These are phyloP conservation scores for Hyaloperonospora arabidopsidis DNA, from an alignment of 352 stramenopile genomes.

Conservation along the genomic window DNA sequence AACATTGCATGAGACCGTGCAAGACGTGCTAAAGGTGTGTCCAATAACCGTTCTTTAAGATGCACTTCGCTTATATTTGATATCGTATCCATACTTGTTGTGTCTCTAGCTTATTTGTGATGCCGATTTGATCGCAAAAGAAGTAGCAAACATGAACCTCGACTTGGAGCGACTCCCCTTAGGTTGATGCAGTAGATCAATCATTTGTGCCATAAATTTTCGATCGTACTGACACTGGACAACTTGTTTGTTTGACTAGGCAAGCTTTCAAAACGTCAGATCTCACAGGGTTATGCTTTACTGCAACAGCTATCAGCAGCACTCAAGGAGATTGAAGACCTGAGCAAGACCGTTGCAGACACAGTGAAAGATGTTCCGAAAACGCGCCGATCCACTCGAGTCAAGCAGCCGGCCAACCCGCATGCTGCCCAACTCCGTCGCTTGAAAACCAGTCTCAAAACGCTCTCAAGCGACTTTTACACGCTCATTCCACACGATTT, in stretches of 20 bases:
- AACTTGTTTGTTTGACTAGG: constrained; percentile 6
- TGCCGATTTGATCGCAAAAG: constrained; percentile 37
- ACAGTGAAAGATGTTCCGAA: constrained; percentile 5
- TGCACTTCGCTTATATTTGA: background rate
- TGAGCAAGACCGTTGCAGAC: constrained; percentile 20
- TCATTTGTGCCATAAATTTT: background rate
- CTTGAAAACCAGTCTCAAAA: constrained; percentile 46
- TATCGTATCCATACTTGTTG: background rate
- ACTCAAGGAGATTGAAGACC: constrained; percentile 37
- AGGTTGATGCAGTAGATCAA: constrained; percentile 16
- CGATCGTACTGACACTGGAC: too few relatives aligned
- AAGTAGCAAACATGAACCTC: constrained; percentile 45
- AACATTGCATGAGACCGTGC: constrained; percentile 28
- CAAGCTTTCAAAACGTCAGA: constrained; percentile 50
- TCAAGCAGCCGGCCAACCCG: constrained; percentile 20
- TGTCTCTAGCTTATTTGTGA: constrained; percentile 37
- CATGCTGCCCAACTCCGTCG: constrained; percentile 29
- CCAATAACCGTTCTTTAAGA: background rate
- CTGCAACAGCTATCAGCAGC: constrained; percentile 42
- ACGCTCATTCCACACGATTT: constrained; percentile 68
- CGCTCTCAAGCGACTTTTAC: constrained; percentile 60
- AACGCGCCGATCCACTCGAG: constrained; percentile 22
- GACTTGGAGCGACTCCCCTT: constrained; percentile 47
- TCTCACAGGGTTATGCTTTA: constrained; percentile 52
- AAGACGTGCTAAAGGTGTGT: constrained; percentile 37